Conservation (phyloP, 1,284 basidiomycete species). For the Gomphus sp. region DNA sequence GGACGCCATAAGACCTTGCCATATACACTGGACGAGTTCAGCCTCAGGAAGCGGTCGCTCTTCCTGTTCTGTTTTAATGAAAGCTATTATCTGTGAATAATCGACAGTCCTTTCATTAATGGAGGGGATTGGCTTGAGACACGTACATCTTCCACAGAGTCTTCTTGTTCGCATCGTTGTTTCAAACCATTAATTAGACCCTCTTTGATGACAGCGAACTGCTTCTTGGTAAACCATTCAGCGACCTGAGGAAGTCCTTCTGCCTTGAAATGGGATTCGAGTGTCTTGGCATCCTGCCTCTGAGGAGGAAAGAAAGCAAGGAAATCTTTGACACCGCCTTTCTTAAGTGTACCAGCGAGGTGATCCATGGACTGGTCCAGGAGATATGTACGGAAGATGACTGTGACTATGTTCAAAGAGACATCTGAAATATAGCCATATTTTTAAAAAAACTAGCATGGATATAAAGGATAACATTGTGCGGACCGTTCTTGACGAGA, state of each 20-base stretch:
- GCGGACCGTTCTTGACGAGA: slow-evolving; percentile 83
- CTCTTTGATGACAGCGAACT: slow-evolving; percentile 67
- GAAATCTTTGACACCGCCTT: slow-evolving; percentile 80
- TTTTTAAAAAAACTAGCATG: neutral
- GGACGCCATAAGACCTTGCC: slow-evolving; percentile 81
- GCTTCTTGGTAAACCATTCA: slow-evolving; percentile 89
- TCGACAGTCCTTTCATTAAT: slow-evolving; percentile 9
- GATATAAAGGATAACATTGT: neutral
- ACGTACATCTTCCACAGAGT: slow-evolving; percentile 54
- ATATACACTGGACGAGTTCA: slow-evolving; percentile 84
- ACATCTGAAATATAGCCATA: slow-evolving; percentile 41
- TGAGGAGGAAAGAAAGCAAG: slow-evolving; percentile 80
- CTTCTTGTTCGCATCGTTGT: slow-evolving; percentile 50
- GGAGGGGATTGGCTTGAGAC: neutral
- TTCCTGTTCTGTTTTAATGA: slow-evolving; percentile 62
- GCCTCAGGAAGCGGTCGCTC: slow-evolving; percentile 67
- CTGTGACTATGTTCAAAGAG: slow-evolving; percentile 67
- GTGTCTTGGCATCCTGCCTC: slow-evolving; percentile 61
- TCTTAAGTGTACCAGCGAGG: slow-evolving; percentile 67
- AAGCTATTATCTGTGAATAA: slow-evolving; percentile 54
- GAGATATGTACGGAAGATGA: slow-evolving; percentile 77
- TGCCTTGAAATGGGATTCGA: slow-evolving; percentile 83
- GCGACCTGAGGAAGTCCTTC: slow-evolving; percentile 70
- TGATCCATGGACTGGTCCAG: slow-evolving; percentile 80
- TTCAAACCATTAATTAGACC: slow-evolving; percentile 54